Percentiles rank a stretch among this genome's conserved stretches.
phyloP scores from a whole-genome alignment of 116 monocot species.

The Trichopus zeylanicus region DNA sequence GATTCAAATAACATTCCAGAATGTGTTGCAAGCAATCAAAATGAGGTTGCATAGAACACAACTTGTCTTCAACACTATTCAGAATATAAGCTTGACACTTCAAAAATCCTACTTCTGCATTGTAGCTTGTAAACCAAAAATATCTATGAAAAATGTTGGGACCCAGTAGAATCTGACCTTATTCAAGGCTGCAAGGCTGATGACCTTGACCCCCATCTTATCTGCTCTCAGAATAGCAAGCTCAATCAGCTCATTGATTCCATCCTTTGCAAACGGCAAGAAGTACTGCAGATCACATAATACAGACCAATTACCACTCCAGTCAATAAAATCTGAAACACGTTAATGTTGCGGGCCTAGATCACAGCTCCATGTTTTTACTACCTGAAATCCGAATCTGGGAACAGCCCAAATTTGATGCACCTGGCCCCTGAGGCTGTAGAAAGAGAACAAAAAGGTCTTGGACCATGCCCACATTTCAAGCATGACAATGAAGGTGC shows the following conservation, averaged over 20 bases:
- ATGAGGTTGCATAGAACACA: no score
- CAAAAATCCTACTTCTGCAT: no score
- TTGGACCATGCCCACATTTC: conserved; percentile 78
- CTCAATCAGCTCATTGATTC: conserved; percentile 84
- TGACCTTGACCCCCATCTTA: conserved; percentile 79
- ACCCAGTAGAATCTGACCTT: conserved; percentile 29
- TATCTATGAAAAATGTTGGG: no score
- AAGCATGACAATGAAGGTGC: conserved; percentile 46
- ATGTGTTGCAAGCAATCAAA: background rate
- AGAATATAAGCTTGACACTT: no score
- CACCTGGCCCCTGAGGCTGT: conserved; percentile 52
- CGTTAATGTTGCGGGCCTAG: background rate
- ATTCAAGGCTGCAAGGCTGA: conserved; percentile 86
- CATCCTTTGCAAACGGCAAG: conserved; percentile 51
- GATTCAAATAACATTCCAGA: background rate
- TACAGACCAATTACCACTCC: no score
- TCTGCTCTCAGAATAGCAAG: conserved; percentile 80
- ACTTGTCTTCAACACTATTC: no score
- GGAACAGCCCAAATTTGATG: conserved; percentile 70
- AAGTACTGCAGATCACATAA: conserved; percentile 59
- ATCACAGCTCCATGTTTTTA: no score
- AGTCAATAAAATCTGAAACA: no score
- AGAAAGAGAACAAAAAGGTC: conserved; percentile 65
- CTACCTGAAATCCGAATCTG: conserved; percentile 61
- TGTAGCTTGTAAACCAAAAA: no score